These are phyloP conservation scores for Paracorniculantispora psalliotae DNA, from an alignment of 2,329 filamentous ascomycete genomes.

Conservation along the genomic window DNA sequence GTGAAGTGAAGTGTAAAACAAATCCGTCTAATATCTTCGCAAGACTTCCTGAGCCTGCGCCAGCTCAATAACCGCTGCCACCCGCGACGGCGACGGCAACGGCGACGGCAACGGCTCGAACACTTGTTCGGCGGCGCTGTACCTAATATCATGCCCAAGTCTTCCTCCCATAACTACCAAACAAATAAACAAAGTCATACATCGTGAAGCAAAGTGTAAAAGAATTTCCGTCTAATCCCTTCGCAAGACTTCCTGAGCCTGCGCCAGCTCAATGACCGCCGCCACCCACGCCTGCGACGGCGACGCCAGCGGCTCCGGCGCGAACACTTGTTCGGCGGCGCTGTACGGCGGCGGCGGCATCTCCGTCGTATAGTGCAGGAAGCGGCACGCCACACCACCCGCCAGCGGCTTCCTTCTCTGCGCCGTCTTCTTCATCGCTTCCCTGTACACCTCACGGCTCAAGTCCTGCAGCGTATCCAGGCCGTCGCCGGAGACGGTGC, in stretches of 20 bases:
- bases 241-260: background rate
- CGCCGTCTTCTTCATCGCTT: background rate
- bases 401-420: background rate
- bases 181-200: no score
- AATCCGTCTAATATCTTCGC: background rate
- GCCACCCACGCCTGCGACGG: constrained; percentile 5
- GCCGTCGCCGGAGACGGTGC: constrained; percentile 19
- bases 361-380: background rate
- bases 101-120: background rate
- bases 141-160: no score
- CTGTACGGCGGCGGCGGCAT: background rate
- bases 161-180: no score
- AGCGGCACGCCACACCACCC: background rate
- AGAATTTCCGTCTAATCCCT: background rate
- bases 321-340: background rate
- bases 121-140: background rate
- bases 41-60: background rate
- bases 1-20: no score
- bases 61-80: background rate
- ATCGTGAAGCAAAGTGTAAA: no score
- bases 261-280: background rate
- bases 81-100: constrained; percentile 1
- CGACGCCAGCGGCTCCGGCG: background rate
- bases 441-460: constrained; percentile 9
- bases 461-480: constrained; percentile 17